A percentile compares a stretch with the other conserved stretches of the same genome.
Conservation (phyloP, 345 rosid genomes). For the Psidium guajava region DNA sequence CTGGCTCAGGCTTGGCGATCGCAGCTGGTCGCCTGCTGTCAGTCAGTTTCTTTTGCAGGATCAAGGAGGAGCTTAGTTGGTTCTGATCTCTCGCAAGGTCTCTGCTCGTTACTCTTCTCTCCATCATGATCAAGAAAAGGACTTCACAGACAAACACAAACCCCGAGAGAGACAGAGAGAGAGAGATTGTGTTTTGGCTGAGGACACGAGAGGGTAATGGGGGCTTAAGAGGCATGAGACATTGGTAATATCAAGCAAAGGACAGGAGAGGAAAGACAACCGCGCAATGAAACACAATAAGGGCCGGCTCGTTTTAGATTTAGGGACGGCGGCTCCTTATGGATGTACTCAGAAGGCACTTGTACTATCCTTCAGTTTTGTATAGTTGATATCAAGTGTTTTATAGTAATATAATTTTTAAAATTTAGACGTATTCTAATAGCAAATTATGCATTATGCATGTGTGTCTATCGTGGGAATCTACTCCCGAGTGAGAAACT, state of each 20-base stretch:
- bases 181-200: not conserved
- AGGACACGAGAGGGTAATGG: not conserved
- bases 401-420: not conserved
- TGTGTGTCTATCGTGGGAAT: not conserved
- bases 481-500: not conserved
- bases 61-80: not conserved
- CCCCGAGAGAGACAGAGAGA: not conserved
- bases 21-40: conserved; percentile 5
- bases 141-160: not conserved
- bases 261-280: not conserved
- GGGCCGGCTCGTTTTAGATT: not conserved
- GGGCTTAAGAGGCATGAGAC: not conserved
- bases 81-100: conserved; percentile 7
- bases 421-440: not conserved
- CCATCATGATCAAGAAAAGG: conserved; percentile 2
- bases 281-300: not conserved
- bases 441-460: not conserved
- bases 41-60: conserved; percentile 15
- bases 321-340: not conserved
- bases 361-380: not conserved
- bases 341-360: not conserved
- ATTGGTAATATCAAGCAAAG: not conserved
- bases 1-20: conserved; percentile 1
- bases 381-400: not conserved
- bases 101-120: conserved; percentile 9